Base-by-base conservation (phyloP, 2,329 filamentous ascomycete species). In the Aspergillus bombycis region DNA sequence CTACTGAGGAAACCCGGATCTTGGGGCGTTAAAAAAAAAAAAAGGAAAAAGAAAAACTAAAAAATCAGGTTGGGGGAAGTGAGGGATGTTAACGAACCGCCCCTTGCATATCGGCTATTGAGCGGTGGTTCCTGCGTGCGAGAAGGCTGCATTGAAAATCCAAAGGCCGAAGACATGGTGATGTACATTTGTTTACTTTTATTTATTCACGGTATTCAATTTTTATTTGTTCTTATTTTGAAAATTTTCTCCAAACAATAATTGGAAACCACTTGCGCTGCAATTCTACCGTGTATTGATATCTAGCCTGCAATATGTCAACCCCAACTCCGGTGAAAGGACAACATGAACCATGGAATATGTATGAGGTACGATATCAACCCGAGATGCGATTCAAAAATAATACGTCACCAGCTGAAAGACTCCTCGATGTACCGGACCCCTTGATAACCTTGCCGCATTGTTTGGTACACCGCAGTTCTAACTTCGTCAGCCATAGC, bases 341-440 rank as follows among this genome's bases (percentile, higher is more conserved):
- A 41, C 38, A n/a, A 41, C 19, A 41, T n/a, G 16, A 41, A n/a
- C 7, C 16, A 41, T 41, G 16, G 10, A n/a, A 19, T 41, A 41
- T n/a, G 38, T n/a, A 41, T 41, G 8, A 19, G 4, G 19, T 41
- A 41, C 19, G 38, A 41, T 3, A 41, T 41, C 6, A 3, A n/a
- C 16, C 38, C 7, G 16, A n/a, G 19, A 10, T 9, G 19, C 16
- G 7, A 3, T 41, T 41, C 7, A n/a, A 41, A 41, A 26, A 45
- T 10, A 26, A 9, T 26, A 48, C n/a, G 11, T 48, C 21, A 77
- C 75, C 75, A 77, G 32, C 63, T 77, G 65, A 83, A 84, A 14
- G 77, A 79, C 66, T 84, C 82, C 65, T 84, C 82, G 45, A 82
- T 77, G 67, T 83, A 83, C 57, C 79, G 76, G 11, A 83, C 70